Evolutionary conservation across 2,329 filamentous ascomycete species (phyloP), one percentile per base, ranked within the genome.

Genomic region (Exophiala aquamarina): DNA sequence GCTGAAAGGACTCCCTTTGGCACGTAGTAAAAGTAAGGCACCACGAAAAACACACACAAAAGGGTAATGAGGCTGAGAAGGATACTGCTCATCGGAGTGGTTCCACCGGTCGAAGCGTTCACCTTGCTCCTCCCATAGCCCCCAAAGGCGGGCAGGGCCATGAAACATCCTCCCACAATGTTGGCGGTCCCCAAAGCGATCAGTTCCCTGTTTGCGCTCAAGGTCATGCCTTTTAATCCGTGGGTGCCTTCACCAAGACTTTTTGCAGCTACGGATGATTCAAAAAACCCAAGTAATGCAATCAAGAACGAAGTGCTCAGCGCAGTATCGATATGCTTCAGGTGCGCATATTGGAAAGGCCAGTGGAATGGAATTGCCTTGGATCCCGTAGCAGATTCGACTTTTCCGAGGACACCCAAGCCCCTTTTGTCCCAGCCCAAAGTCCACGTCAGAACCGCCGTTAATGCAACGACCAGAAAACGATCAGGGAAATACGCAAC

Each of bases 61-160:
- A 96, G 72, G 0, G 92, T 89, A 59, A 97, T 87, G 33, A 91
- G 56, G 52, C 87, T 90, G 45, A 98, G 70, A 40, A 97, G 82
- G 29, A 98, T 81, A 54, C 88, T 95, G 69, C 87, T 93, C 87
- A 97, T 94, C 0, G 92, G 92, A 2, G 88, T 96, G 66, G 85
- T 88, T 21, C 89, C 92, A 28, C 93, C 93, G 1, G 93, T 97
- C 40, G 87, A 87, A 56, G 85, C 85, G 70, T 96, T 97, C 57
- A 98, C 87, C 67, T 97, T 97, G 69, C 90, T 96, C 64, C 93
- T 79, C 8, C 91, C 93, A 63, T 98, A 98, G 7, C 93, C 93
- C 14, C 93, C 93, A 74, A 98, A 98, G 0, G 89, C 88, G 5
- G 93, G 93, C 17, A 98, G 75, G 15, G 89, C 84, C 83, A 92